phyloP scores from a whole-genome alignment of 331 rosid species.

The Rosa hybrid region DNA sequence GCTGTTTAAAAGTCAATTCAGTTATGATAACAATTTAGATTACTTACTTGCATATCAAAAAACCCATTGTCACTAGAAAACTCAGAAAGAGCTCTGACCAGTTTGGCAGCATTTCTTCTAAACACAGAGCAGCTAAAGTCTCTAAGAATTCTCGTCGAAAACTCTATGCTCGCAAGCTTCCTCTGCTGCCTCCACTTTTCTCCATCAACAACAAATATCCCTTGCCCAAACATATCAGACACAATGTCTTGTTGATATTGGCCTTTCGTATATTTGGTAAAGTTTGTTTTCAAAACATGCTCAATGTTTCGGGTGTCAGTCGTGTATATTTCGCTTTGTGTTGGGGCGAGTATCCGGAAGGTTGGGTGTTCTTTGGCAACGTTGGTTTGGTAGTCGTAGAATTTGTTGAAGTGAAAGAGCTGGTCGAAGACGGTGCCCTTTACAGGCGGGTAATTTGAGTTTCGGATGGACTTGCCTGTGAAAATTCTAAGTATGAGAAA shows the following conservation, averaged over 20 bases:
- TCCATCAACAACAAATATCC: conserved; percentile 59
- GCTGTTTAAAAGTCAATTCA: background rate
- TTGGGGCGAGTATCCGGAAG: conserved; percentile 15
- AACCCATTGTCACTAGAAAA: conserved; percentile 15
- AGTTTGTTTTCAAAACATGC: conserved; percentile 26
- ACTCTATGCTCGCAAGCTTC: conserved; percentile 58
- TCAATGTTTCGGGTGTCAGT: conserved; percentile 30
- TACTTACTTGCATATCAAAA: conserved; percentile 58
- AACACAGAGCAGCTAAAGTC: conserved; percentile 49
- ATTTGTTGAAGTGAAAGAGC: conserved; percentile 39
- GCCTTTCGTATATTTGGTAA: conserved; percentile 27
- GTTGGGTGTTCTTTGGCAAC: conserved; percentile 28
- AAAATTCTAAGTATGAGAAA: conserved; percentile 27
- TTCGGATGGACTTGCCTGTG: conserved; percentile 43
- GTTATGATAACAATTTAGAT: background rate
- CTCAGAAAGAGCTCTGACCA: conserved; percentile 25
- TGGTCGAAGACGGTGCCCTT: conserved; percentile 46
- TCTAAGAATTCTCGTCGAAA: conserved; percentile 51
- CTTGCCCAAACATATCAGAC: conserved; percentile 54
- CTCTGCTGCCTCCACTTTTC: conserved; percentile 60
- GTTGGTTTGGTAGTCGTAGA: conserved; percentile 41
- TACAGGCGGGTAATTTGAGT: conserved; percentile 43
- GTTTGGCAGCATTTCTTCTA: conserved; percentile 41
- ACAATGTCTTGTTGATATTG: background rate
- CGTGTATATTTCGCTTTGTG: conserved; percentile 31